phyloP scores from a whole-genome alignment of 352 stramenopile genomes.

The Globisporangium megalacanthum region DNA sequence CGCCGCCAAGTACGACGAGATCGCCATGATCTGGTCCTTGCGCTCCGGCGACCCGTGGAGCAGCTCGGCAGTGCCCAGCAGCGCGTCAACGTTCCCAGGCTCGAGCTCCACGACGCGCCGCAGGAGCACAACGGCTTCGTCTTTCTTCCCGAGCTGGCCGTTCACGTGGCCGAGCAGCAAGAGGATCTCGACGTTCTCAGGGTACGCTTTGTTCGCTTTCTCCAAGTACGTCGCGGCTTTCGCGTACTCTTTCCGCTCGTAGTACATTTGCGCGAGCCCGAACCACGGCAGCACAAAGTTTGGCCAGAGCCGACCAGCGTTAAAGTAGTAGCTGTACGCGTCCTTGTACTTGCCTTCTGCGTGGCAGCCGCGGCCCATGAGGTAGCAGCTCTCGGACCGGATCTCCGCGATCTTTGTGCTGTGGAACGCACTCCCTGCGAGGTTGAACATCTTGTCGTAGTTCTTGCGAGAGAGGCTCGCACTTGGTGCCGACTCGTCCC shows the following conservation, averaged over 20 bases:
- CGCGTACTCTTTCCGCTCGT: constrained; percentile 77
- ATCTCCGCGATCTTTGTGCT: constrained; percentile 89
- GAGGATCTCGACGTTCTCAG: constrained; percentile 84
- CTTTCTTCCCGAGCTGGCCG: constrained; percentile 73
- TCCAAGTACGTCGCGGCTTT: constrained; percentile 84
- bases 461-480: constrained; percentile 81
- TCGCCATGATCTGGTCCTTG: constrained; percentile 86
- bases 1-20: constrained; percentile 86
- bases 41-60: constrained; percentile 70
- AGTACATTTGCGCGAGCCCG: constrained; percentile 87
- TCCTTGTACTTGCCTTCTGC: constrained; percentile 93
- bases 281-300: constrained; percentile 87
- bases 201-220: constrained; percentile 87
- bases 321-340: constrained; percentile 96
- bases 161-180: constrained; percentile 79
- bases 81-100: constrained; percentile 77
- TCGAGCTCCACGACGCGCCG: constrained; percentile 82
- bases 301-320: constrained; percentile 84
- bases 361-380: constrained; percentile 95
- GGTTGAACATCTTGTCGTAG: constrained; percentile 89
- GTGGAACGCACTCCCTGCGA: constrained; percentile 85
- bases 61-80: constrained; percentile 79
- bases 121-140: constrained; percentile 74
- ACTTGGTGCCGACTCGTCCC: constrained; percentile 56
- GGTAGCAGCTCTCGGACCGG: constrained; percentile 95